Percentiles rank a stretch among this genome's conserved stretches.
These are phyloP conservation scores for Moesziomyces antarcticus DNA, from an alignment of 1,284 basidiomycete genomes.

Conservation along the genomic window DNA sequence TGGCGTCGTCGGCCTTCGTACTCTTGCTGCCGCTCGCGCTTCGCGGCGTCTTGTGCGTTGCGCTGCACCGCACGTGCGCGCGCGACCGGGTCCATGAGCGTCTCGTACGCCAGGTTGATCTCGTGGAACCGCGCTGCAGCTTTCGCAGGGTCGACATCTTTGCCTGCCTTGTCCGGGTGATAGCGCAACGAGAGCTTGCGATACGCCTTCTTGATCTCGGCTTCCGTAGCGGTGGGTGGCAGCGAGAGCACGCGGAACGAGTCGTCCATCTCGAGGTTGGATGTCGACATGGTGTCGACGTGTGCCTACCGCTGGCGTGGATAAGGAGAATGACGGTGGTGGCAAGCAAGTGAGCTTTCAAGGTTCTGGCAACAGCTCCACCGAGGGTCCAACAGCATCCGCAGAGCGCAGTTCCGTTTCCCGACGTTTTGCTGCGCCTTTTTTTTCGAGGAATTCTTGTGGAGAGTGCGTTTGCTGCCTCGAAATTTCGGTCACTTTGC, in stretches of 20 bases:
- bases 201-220: conserved; percentile 83
- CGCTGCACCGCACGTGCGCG: conserved; percentile 85
- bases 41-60: conserved; percentile 77
- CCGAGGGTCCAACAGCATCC: background rate
- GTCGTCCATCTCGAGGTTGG: conserved; percentile 29
- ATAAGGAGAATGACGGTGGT: background rate
- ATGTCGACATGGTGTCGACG: conserved; percentile 20
- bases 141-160: conserved; percentile 56
- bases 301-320: background rate
- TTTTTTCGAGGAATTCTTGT: conserved; percentile 12
- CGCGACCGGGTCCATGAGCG: conserved; percentile 83
- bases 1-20: conserved; percentile 83
- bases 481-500: background rate
- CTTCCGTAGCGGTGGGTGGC: conserved; percentile 77
- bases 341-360: background rate
- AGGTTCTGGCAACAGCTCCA: no score
- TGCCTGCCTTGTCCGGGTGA: conserved; percentile 62
- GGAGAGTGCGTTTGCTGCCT: conserved; percentile 9
- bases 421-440: conserved; percentile 13
- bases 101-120: conserved; percentile 84
- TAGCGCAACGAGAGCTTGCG: conserved; percentile 59
- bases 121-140: conserved; percentile 85
- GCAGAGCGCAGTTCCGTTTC: conserved; percentile 14
- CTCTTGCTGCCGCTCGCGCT: conserved; percentile 77
- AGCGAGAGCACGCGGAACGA: conserved; percentile 73